Evolutionary conservation across 2,329 filamentous ascomycete genomes (phyloP), one percentile per base, ranked within the genome.

Genomic region (Bimuria novae-zelandiae): DNA sequence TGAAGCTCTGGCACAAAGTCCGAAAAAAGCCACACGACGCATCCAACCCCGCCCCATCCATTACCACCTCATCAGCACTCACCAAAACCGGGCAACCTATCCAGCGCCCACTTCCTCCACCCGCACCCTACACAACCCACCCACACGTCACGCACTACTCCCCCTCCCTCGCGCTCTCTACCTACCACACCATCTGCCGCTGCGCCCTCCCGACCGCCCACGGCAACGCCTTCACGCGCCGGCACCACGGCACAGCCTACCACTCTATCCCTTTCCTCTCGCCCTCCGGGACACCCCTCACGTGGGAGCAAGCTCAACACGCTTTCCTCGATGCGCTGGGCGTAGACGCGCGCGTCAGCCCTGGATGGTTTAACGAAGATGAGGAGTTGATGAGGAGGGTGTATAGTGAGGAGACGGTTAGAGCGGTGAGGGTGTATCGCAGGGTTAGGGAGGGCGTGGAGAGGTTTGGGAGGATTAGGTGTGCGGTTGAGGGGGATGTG

Each of bases 151-250:
- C 40, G 6, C 5, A 22, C 21, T 51, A 51, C 37, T 37, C 39
- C 7, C 23, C 29, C 21, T 22, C 27, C 29, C 21, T 44, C 10
- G 39, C 44, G 4, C 4, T 37, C 21, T 44, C n/a, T 4, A 40
- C 39, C 12, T 32, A 27, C 8, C 48, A 51, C 23, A 51, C 48
- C 6, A 37, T 51, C 16, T 51, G 40, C 40, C 40, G 48, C 19
- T 51, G 48, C 32, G 32, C 12, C 1, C 23, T 43, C n/a, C 32
- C 48, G n/a, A 7, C 3, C 3, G 29, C 22, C 10, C 48, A 51
- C 30, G 48, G 48, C 17, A 40, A 51, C 33, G 40, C 48, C 8
- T 51, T 51, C 27, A 51, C 48, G 12, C 48, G 48, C 3, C 39
- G 39, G 19, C 48, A 51, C 40, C 48, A 51, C 22, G 39, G 29